phyloP scores from a whole-genome alignment of 495 filamentous ascomycete species.

The Lophiostoma macrostomum region DNA sequence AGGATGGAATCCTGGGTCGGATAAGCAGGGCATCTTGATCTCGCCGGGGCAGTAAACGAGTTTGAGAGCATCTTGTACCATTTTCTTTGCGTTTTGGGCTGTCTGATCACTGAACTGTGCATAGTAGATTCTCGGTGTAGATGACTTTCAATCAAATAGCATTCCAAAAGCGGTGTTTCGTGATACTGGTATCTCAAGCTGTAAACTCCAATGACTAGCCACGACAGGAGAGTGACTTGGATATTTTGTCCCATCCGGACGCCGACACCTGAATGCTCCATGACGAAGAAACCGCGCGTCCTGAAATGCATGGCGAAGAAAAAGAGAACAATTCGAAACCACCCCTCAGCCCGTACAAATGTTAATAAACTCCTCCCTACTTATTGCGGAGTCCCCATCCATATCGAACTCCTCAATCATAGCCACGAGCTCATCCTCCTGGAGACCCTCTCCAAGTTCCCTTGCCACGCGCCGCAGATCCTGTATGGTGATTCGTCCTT shows the following conservation, averaged over 20 bases:
- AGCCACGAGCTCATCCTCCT: slow-evolving; percentile 85
- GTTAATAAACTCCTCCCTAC: slow-evolving; percentile 81
- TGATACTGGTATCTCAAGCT: slow-evolving; percentile 12
- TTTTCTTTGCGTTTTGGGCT: slow-evolving; percentile 10
- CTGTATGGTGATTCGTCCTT: slow-evolving; percentile 80
- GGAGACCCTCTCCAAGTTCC: slow-evolving; percentile 84
- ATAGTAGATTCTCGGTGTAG: slow-evolving; percentile 21
- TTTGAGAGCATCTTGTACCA: slow-evolving; percentile 1
- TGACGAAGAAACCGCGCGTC: too few relatives aligned
- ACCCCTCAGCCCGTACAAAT: slow-evolving; percentile 55
- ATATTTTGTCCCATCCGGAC: not conserved
- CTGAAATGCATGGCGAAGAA: too few relatives aligned
- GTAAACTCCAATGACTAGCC: not conserved
- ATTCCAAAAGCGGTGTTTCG: not conserved
- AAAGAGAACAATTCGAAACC: too few relatives aligned
- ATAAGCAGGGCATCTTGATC: slow-evolving; percentile 75
- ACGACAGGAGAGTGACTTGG: not conserved
- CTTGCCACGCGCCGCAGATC: slow-evolving; percentile 84
- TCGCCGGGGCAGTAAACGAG: slow-evolving; percentile 67
- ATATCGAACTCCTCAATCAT: slow-evolving; percentile 99
- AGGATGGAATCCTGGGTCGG: slow-evolving; percentile 78
- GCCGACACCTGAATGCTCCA: not conserved
- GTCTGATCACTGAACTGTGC: slow-evolving; percentile 26
- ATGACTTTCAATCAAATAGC: slow-evolving; percentile 1
- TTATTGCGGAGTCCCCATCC: slow-evolving; percentile 85